Evolutionary conservation across 352 stramenopile genomes (phyloP), one percentile per base, ranked within the genome.

Genomic region (Phytophthora podocarpi): DNA sequence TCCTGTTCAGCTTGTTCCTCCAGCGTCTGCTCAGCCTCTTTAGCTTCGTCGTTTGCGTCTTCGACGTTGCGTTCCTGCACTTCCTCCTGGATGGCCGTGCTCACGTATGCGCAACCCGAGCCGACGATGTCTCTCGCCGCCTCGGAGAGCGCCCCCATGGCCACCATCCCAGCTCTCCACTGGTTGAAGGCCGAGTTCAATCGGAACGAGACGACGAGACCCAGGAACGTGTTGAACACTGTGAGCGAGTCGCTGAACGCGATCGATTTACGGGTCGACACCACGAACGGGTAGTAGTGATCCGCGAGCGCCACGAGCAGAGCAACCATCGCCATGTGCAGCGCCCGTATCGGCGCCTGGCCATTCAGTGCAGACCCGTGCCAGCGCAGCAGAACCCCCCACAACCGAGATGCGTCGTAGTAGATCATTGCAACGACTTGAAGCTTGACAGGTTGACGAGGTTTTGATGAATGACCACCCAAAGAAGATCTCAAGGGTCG

Each of bases 141-240:
- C 42, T 93, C 80, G 0, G 76, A 84, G 2, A 93, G 68, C 1
- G 80, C 73, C 3, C 78, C 80, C 16, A 89, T 72, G 4, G 85
- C 78, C 15, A 90, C 67, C 24, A 94, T 74, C 23, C 85, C 85
- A 13, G 77, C 66, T 12, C 85, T 81, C 85, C 82, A 94, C 58
- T 92, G 82, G 12, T 76, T 62, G 55, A 94, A 94, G 3, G 85
- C 85, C 36, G 82, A 92, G 47, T 94, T 94, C 67, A 92, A 72
- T 24, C 85, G 81, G 48, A 92, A 94, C 24, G 82, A 92, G 40
- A 92, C 72, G 24, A 76, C 88, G 52, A 94, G 78, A 2, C 82
- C 85, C 2, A 94, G 56, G 42, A 94, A 94, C 40, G 82, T 90
- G 70, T 94, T 94, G 67, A 92, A 92, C 11, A 94, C 85, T n/a